phyloP scores from a whole-genome alignment of 2,329 filamentous ascomycete species.

The Truncatella angustata region DNA sequence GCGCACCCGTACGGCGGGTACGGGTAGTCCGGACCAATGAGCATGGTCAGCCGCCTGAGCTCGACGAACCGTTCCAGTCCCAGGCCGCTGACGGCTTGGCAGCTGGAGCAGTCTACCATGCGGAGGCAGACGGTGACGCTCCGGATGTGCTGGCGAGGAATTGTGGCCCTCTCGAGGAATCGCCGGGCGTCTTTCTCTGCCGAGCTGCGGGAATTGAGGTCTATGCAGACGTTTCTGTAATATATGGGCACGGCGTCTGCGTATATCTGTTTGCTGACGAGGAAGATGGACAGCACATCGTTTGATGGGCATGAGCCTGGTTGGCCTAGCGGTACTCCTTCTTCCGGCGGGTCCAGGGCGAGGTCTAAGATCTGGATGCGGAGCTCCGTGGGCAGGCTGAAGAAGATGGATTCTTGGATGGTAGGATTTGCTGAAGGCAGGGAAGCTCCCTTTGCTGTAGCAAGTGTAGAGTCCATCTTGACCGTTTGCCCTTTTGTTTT shows the following conservation, averaged over 20 bases:
- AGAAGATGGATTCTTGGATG: not conserved
- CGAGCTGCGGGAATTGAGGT: not conserved
- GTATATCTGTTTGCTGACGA: not conserved
- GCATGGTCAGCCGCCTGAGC: not conserved
- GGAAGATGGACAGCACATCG: not conserved
- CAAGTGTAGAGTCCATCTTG: too few species aligned
- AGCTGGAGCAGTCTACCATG: not conserved
- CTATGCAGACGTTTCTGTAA: not conserved
- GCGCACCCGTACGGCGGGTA: not conserved
- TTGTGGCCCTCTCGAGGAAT: not conserved
- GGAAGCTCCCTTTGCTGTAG: not conserved
- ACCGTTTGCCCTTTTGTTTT: too few species aligned
- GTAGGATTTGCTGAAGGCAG: not conserved
- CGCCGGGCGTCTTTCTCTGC: not conserved
- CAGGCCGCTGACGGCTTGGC: not conserved
- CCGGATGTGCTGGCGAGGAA: not conserved
- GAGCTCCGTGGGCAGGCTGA: not conserved
- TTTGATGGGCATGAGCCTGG: not conserved
- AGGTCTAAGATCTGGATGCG: not conserved
- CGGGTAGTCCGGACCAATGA: conserved; percentile 1
- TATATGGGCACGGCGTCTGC: conserved; percentile 1
- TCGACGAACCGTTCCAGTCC: not conserved
- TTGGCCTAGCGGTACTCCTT: not conserved
- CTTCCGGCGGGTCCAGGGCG: not conserved
- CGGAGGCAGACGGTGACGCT: not conserved